Base-by-base conservation (phyloP, 1,139 yeast species). In the Candida freyschussii region DNA sequence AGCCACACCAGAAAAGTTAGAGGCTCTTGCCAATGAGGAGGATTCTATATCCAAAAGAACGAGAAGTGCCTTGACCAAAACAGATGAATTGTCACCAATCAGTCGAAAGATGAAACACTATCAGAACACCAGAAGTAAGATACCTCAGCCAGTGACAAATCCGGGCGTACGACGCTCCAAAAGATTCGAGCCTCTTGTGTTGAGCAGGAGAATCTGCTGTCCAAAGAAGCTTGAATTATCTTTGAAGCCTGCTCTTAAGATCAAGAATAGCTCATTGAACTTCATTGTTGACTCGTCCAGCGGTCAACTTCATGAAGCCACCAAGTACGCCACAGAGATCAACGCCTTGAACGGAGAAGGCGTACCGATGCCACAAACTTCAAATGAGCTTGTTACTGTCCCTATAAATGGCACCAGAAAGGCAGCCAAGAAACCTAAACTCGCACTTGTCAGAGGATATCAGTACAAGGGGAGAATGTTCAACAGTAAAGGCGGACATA, bases 261-360 rank as follows among this genome's bases (percentile, higher is more conserved):
- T 32, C 5, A 28, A 29, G 12, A 32, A 27, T 15, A n/a, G 27
- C 4, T 20, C 34, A 4, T 44, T 70, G 20, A 77, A 77, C 34
- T 67, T 71, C 46, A 57, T 79, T 26, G 86, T 81, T 23, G 81
- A 78, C 43, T 72, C 87, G 3, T 74, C 79, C 52, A 76, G 78
- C 17, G 87, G 87, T 0, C 65, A 67, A 34, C 50, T 77, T 14
- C 72, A 69, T 43, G 89, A 81, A 50, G 89, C 89, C 7, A 80
- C 89, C 5, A 74, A 72, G 44, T 80, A 74, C 55, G 91, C 86
- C 2, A 81, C 89, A 2, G 89, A 80, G 52, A 65, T 81, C 30
- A 81, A 81, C 52, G 71, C 85, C 0, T 65, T 73, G 23, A 73
- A 74, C 41, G 67, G 78, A 40, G 75, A 70, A 40, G 83, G 81